These are phyloP conservation scores for Hypoxylon sp. DNA, from an alignment of 2,329 filamentous ascomycete species.

Conservation along the genomic window DNA sequence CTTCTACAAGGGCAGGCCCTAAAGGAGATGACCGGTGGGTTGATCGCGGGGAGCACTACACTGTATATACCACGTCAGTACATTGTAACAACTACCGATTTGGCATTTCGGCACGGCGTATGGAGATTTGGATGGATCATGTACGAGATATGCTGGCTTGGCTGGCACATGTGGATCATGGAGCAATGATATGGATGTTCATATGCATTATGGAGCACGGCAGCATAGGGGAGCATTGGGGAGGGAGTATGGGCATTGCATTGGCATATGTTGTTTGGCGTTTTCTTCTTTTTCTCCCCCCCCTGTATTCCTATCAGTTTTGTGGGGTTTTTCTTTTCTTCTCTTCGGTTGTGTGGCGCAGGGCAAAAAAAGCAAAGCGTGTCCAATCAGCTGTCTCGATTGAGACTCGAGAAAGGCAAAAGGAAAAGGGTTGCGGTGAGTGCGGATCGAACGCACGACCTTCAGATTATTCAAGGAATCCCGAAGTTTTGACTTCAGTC, in stretches of 20 bases:
- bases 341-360: not conserved
- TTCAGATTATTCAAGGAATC: not conserved
- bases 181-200: not conserved
- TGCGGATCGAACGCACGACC: not conserved
- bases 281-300: too few relatives aligned
- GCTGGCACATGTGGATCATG: too few relatives aligned
- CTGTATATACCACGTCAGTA: not conserved
- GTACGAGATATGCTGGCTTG: too few relatives aligned
- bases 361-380: not conserved
- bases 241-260: not conserved
- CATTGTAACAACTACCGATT: not conserved
- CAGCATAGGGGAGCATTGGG: too few relatives aligned
- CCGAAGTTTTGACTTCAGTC: not conserved
- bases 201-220: not conserved
- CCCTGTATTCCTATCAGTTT: too few relatives aligned
- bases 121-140: too few relatives aligned
- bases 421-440: not conserved
- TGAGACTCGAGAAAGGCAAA: not conserved
- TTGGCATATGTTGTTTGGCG: not conserved
- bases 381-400: not conserved
- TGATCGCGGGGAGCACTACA: too few relatives aligned
- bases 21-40: not conserved
- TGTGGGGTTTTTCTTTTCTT: not conserved
- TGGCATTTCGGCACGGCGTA: not conserved
- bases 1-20: constrained; percentile 23